Conservation (phyloP, 1,139 yeast species). For the Petasospora fabianii region DNA sequence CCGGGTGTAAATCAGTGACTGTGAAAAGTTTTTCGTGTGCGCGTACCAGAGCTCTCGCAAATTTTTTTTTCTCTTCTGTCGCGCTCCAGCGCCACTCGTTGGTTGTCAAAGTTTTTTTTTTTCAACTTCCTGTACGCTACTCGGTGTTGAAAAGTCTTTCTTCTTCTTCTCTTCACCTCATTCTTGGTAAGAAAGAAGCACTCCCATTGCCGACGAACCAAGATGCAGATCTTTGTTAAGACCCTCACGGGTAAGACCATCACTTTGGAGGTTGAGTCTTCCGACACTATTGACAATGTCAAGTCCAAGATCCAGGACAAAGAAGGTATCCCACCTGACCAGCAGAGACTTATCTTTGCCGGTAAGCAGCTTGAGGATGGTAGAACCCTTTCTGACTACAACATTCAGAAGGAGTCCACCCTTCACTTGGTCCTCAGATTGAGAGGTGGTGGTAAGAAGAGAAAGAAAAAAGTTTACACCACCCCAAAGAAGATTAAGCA, state of each 20-base stretch:
- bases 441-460: constrained; percentile 99
- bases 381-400: constrained; percentile 98
- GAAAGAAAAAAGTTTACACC: constrained; percentile 99
- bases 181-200: constrained; percentile 30
- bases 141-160: neutral
- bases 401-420: constrained; percentile 99
- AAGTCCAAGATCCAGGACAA: constrained; percentile 99
- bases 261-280: constrained; percentile 98
- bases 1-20: constrained; percentile 8
- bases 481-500: constrained; percentile 99
- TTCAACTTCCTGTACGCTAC: neutral
- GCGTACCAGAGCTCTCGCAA: too few relatives aligned
- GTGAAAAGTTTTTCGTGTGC: constrained; percentile 7
- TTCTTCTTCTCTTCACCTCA: constrained; percentile 9
- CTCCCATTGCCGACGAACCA: constrained; percentile 41
- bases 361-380: constrained; percentile 99
- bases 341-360: constrained; percentile 99
- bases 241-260: constrained; percentile 99
- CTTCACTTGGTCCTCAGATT: constrained; percentile 96
- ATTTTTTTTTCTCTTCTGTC: neutral
- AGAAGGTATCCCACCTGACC: constrained; percentile 99
- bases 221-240: constrained; percentile 98
- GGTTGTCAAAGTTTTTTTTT: neutral
- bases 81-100: neutral
- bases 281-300: constrained; percentile 99